phyloP scores from a whole-genome alignment of 495 filamentous ascomycete species.

The Neurospora sp. region DNA sequence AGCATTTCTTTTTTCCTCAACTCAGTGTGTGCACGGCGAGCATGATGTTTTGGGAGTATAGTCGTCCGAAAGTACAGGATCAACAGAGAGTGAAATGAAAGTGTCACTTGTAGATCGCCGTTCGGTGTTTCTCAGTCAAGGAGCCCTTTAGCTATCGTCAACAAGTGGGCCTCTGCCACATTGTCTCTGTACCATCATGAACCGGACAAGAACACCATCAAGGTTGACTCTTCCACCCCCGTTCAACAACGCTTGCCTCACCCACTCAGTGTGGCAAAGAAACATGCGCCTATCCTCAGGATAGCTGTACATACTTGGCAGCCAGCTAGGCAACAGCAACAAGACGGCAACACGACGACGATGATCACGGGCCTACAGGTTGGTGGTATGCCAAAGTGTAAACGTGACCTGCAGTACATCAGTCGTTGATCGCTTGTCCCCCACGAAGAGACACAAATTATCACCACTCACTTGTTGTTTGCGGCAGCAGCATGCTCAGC shows the following conservation, averaged over 20 bases:
- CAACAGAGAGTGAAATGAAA: neutral
- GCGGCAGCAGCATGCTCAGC: neutral
- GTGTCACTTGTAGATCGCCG: neutral
- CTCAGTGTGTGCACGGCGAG: neutral
- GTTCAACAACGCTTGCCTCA: neutral
- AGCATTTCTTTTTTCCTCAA: neutral
- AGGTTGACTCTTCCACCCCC: neutral
- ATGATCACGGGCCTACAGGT: neutral
- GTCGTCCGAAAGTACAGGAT: neutral
- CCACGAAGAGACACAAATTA: neutral
- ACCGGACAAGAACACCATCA: neutral
- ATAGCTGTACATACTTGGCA: neutral
- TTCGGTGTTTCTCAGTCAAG: neutral
- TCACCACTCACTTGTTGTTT: neutral
- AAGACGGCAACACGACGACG: neutral
- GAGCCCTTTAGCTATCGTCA: neutral
- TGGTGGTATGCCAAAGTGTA: neutral
- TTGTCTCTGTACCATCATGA: neutral
- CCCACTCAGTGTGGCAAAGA: neutral
- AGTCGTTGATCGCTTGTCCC: neutral
- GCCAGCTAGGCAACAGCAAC: neutral
- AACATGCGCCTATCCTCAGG: neutral
- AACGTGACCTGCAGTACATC: neutral
- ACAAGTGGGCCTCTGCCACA: neutral
- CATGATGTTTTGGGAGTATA: neutral